phyloP scores from a whole-genome alignment of 2,329 filamentous ascomycete genomes.

The Colletotrichum kahawae region DNA sequence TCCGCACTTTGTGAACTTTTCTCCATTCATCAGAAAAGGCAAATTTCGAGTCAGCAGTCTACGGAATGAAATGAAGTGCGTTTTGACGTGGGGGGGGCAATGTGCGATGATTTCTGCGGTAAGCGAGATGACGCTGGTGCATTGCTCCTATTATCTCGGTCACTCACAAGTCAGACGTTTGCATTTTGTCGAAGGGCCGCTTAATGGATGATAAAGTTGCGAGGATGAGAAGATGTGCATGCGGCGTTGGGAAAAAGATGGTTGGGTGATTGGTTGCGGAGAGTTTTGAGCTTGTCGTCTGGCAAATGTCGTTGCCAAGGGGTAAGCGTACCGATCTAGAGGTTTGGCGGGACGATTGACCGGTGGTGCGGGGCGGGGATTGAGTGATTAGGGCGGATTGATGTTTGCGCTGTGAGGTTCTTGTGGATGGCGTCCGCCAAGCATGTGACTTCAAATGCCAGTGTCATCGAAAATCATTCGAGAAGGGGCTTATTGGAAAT shows the following conservation, averaged over 20 bases:
- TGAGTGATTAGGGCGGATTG: no score
- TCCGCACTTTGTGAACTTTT: not conserved
- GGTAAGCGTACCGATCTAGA: not conserved
- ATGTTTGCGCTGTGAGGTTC: not conserved
- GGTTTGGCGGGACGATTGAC: not conserved
- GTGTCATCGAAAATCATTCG: no score
- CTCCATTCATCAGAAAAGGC: not conserved
- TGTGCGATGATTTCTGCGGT: not conserved
- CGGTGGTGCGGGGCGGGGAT: not conserved
- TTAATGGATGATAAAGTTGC: accelerated
- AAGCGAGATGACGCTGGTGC: not conserved
- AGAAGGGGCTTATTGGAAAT: no score
- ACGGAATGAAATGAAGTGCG: not conserved
- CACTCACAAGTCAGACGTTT: not conserved
- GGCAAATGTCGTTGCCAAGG: not conserved
- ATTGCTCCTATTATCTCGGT: not conserved
- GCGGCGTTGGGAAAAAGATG: no score
- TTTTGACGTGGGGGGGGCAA: no score
- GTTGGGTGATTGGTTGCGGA: not conserved
- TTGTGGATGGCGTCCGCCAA: not conserved
- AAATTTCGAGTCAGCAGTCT: not conserved
- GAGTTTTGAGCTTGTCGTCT: not conserved
- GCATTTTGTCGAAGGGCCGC: no score
- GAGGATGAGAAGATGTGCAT: no score
- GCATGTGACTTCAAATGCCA: no score